Conservation (phyloP, 1,284 basidiomycete species). For the Melampsora larici-populina region DNA sequence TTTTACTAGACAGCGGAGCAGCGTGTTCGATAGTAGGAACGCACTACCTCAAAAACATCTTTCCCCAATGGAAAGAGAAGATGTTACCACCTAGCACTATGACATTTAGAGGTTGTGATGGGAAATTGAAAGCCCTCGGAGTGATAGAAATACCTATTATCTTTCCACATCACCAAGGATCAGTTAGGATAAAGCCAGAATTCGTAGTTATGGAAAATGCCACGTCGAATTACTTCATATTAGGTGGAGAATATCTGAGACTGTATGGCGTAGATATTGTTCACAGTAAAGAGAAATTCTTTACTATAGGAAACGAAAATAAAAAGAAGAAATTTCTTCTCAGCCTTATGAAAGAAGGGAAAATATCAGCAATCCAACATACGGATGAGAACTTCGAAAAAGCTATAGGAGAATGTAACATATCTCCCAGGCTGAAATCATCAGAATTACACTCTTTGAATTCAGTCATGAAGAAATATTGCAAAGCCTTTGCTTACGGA, state of each 20-base stretch:
- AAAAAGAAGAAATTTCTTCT: not conserved
- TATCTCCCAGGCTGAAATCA: constrained; percentile 17
- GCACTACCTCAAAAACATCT: not conserved
- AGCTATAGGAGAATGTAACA: constrained; percentile 15
- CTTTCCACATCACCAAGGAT: not conserved
- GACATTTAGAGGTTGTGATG: not conserved
- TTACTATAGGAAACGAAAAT: not conserved
- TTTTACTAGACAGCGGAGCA: no score
- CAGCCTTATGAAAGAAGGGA: not conserved
- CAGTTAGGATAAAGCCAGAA: not conserved
- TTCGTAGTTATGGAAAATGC: no score
- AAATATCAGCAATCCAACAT: not conserved
- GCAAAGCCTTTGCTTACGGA: not conserved
- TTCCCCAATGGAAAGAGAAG: not conserved
- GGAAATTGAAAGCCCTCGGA: not conserved
- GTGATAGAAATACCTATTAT: not conserved
- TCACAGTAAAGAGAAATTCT: not conserved
- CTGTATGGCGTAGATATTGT: not conserved
- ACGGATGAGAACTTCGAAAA: not conserved
- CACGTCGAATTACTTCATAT: not conserved
- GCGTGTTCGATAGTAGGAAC: not conserved
- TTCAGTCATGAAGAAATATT: not conserved
- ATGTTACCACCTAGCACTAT: not conserved
- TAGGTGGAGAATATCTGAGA: not conserved
- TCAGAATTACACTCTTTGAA: not conserved